Conservation (phyloP, 192 early-diverging fungal genomes). For the Gamsiella multidivaricata region DNA sequence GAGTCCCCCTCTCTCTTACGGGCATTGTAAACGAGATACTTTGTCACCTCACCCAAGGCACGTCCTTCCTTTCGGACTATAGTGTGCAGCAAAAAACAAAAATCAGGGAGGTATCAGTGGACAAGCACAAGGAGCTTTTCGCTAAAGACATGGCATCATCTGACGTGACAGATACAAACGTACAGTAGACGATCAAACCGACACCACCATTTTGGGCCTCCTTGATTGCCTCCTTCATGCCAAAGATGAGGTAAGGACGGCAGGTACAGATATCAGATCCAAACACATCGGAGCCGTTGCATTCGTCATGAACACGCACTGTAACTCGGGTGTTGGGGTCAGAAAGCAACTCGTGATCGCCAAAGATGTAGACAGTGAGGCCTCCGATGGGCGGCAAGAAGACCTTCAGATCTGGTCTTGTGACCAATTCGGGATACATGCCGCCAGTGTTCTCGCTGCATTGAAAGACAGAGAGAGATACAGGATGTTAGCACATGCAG, state of each 20-base stretch:
- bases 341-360: conserved; percentile 80
- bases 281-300: conserved; percentile 92
- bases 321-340: conserved; percentile 87
- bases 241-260: conserved; percentile 84
- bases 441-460: conserved; percentile 89
- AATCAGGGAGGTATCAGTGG: too few relatives aligned
- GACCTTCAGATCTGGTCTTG: conserved; percentile 91
- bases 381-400: conserved; percentile 96
- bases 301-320: conserved; percentile 93
- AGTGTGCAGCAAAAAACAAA: neutral
- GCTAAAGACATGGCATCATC: neutral
- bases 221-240: conserved; percentile 90
- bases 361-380: conserved; percentile 93
- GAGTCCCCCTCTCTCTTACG: conserved; percentile 91
- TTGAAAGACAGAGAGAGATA: neutral
- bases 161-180: conserved; percentile 23
- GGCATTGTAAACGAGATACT: conserved; percentile 96
- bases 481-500: conserved; percentile 1
- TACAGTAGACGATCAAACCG: conserved; percentile 94
- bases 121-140: too few relatives aligned
- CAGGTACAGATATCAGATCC: conserved; percentile 90
- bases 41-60: conserved; percentile 94
- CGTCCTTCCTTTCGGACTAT: conserved; percentile 93
- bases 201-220: conserved; percentile 92
- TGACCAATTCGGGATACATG: conserved; percentile 96